Base-by-base conservation (phyloP, 345 rosid species). In the Excoecaria cochinchinensis region DNA sequence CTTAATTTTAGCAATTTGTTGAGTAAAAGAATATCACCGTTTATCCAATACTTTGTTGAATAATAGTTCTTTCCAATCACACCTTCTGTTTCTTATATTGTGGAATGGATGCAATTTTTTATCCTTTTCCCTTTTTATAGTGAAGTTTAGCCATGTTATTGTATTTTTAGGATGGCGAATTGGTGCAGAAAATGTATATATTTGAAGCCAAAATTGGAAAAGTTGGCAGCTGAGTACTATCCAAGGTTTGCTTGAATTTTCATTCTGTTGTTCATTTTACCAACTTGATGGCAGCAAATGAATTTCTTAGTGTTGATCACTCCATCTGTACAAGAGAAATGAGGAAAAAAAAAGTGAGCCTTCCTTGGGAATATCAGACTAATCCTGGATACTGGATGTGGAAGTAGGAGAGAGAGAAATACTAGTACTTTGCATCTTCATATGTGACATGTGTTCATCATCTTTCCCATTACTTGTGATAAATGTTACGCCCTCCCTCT, bases 161-260 rank as follows among this genome's bases (percentile, higher is more conserved):
- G 82, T 75, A 72, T 72, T 66, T 88, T 87, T 85, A 95, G 97
- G 99, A 90, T 89, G 91, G 99, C 97, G 66, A 87, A 82, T 83
- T 95, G 97, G 97, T 95, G 99, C 85, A 90, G 97, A 78, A 95
- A 95, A 83, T 92, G 97, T 77, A 87, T 92, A 59, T 93, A 90
- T 79, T 80, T 95, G 79, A 90, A 86, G 77, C 99, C 99, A 0
- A 89, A 92, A 77, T 81, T 92, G 88, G 92, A 91, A 82, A 95
- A 88, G 86, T 84, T 95, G 71, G 97, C 99, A 55, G 94, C 93
- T 77, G 95, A 95, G 71, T 92, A 88, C 84, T 75, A 88, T 76
- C 91, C 87, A 75, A 88, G 98, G 99, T 95, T 76, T 77, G 84
- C 60, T 76, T 64, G 51, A 47, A 21, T 72, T 71, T 50, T 13